Evolutionary conservation across 768 basidiomycete genomes (phyloP).

Genomic region (Glaciozyma antarctica): DNA sequence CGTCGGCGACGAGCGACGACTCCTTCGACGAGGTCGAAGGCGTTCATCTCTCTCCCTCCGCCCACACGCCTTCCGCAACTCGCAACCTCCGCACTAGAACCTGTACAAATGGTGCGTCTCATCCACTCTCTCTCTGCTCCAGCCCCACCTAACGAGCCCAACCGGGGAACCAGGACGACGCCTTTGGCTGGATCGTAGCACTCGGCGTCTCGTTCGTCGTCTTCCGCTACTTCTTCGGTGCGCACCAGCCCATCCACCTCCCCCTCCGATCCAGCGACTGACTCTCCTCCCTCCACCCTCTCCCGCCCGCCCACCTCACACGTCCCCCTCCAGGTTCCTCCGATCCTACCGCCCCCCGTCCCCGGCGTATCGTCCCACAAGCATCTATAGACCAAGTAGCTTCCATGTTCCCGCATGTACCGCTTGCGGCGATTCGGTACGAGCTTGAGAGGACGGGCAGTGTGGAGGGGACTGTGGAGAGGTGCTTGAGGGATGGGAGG

Average conservation of each 20-base stretch:
- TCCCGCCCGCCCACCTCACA: neutral
- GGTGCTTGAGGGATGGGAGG: conserved; percentile 18
- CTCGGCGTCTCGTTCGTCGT: neutral
- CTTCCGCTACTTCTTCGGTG: conserved; percentile 7
- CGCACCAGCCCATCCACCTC: neutral
- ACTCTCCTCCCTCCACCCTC: neutral
- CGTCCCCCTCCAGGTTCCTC: too few relatives aligned
- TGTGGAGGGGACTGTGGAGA: conserved; percentile 28
- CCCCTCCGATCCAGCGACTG: neutral
- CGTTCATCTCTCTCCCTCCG: too few relatives aligned
- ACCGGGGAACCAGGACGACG: neutral
- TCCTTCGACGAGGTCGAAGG: too few relatives aligned
- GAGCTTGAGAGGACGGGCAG: conserved; percentile 22
- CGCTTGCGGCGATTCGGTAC: neutral
- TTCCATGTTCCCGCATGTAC: conserved; percentile 16
- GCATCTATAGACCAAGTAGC: conserved; percentile 9
- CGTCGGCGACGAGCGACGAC: too few relatives aligned
- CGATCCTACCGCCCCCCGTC: too few relatives aligned
- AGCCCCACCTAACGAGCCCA: too few relatives aligned
- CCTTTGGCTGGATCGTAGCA: conserved; percentile 4
- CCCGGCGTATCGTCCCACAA: conserved; percentile 3
- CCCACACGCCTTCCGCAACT: too few relatives aligned
- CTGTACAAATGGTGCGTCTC: too few relatives aligned
- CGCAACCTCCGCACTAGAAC: too few relatives aligned
- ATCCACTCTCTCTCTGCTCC: too few relatives aligned